Percentiles rank a stretch among this genome's conserved stretches.
phyloP scores from a whole-genome alignment of 1,284 basidiomycete species.

The Peniophora sp. region DNA sequence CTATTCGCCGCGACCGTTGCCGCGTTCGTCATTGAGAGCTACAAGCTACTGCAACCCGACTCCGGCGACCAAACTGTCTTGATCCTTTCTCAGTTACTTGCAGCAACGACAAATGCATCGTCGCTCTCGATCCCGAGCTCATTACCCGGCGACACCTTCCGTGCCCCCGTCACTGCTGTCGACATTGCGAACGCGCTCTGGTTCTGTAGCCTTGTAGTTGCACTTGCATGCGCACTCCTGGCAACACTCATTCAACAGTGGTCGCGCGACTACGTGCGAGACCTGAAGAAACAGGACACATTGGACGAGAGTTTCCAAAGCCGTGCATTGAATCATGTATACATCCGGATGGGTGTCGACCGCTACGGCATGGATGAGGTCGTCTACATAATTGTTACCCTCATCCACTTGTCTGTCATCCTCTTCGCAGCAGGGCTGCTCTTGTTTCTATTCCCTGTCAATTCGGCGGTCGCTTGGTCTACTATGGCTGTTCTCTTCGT shows the following conservation, averaged over 20 bases:
- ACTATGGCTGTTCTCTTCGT: no score
- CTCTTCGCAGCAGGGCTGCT: background rate
- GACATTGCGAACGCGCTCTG: background rate
- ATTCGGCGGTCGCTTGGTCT: no score
- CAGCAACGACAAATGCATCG: no score
- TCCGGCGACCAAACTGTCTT: no score
- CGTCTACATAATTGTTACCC: background rate
- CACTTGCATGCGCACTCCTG: slow-evolving; percentile 1
- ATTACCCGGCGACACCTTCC: no score
- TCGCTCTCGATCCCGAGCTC: no score
- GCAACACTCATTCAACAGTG: background rate
- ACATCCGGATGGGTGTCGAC: background rate
- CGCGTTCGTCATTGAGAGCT: no score
- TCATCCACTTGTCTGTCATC: background rate
- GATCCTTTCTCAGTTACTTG: no score
- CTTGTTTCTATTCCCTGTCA: background rate
- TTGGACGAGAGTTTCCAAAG: background rate
- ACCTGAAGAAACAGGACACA: background rate
- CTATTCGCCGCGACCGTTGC: no score
- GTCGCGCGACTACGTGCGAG: background rate
- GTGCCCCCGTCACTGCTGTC: no score
- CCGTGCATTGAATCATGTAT: background rate
- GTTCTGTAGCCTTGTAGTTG: background rate
- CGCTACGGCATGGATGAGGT: background rate
- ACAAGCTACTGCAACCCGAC: no score